Evolutionary conservation across 75 land plant species (phyloP).

Genomic region (Cryptomeria japonica): DNA sequence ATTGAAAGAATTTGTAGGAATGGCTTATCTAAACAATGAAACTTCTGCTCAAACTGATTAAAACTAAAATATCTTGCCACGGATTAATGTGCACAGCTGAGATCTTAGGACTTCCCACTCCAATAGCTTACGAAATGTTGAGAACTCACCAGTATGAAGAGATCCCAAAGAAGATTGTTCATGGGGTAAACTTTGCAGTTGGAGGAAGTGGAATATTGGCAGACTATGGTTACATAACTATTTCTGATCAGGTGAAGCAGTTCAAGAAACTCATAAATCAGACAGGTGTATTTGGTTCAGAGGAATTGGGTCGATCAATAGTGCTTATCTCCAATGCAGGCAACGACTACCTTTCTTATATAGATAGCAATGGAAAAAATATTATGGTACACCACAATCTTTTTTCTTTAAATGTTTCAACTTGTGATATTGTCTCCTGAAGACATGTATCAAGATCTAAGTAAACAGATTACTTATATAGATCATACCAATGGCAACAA

Average conservation of each 20-base stretch:
- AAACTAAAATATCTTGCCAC: too few species aligned
- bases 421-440: too few species aligned
- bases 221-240: slow-evolving; percentile 13
- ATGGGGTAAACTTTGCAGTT: slow-evolving; percentile 23
- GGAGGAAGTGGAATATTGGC: slow-evolving; percentile 27
- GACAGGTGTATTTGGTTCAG: not conserved
- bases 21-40: not conserved
- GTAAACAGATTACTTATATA: too few species aligned
- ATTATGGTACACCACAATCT: not conserved
- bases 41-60: not conserved
- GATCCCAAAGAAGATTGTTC: not conserved
- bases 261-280: not conserved
- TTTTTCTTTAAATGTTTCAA: too few species aligned
- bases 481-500: too few species aligned
- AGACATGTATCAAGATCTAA: too few species aligned
- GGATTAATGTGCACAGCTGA: slow-evolving; percentile 18
- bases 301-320: slow-evolving; percentile 5
- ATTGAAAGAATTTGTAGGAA: slow-evolving; percentile 17
- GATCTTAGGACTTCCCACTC: too few species aligned
- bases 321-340: slow-evolving; percentile 15
- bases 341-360: slow-evolving; percentile 14
- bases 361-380: not conserved
- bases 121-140: slow-evolving; percentile 12
- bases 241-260: slow-evolving; percentile 12
- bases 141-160: not conserved